Evolutionary conservation across 2,329 filamentous ascomycete genomes (phyloP).

Genomic region (Penicillium capsulatum): DNA sequence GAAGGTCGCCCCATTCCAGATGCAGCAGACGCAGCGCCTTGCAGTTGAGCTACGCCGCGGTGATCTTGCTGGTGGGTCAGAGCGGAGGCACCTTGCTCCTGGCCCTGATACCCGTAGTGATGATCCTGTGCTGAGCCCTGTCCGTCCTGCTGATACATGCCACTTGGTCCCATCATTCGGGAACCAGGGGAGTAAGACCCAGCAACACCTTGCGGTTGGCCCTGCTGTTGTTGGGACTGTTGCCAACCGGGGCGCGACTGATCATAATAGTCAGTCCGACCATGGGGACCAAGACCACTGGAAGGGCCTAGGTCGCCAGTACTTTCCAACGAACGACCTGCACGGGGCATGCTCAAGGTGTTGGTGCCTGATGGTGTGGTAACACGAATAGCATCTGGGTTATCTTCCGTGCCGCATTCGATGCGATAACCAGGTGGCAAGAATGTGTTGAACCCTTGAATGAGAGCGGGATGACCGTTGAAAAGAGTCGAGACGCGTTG

Average conservation of each 20-base stretch:
- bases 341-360: slow-evolving; percentile 69
- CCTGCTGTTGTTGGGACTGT: slow-evolving; percentile 30
- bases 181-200: slow-evolving; percentile 42
- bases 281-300: slow-evolving; percentile 30
- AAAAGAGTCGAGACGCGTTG: slow-evolving; percentile 94
- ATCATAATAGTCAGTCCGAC: slow-evolving; percentile 40
- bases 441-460: slow-evolving; percentile 98
- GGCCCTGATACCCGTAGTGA: slow-evolving; percentile 42
- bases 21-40: slow-evolving; percentile 61
- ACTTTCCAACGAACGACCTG: slow-evolving; percentile 35
- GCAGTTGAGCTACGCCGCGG: slow-evolving; percentile 61
- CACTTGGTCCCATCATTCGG: slow-evolving; percentile 32
- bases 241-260: slow-evolving; percentile 40
- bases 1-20: slow-evolving; percentile 47
- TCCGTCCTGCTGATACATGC: slow-evolving; percentile 36
- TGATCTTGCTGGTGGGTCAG: slow-evolving; percentile 61
- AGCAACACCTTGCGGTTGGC: slow-evolving; percentile 30
- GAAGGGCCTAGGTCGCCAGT: slow-evolving; percentile 31
- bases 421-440: slow-evolving; percentile 93
- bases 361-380: slow-evolving; percentile 98
- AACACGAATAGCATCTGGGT: slow-evolving; percentile 92
- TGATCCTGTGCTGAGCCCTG: slow-evolving; percentile 41
- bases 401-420: slow-evolving; percentile 88
- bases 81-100: slow-evolving; percentile 46
- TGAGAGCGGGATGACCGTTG: slow-evolving; percentile 88